Percentiles rank a stretch among this genome's conserved stretches.
Evolutionary conservation across 768 basidiomycete genomes (phyloP).

Genomic region (Phaeotremella fagi): DNA sequence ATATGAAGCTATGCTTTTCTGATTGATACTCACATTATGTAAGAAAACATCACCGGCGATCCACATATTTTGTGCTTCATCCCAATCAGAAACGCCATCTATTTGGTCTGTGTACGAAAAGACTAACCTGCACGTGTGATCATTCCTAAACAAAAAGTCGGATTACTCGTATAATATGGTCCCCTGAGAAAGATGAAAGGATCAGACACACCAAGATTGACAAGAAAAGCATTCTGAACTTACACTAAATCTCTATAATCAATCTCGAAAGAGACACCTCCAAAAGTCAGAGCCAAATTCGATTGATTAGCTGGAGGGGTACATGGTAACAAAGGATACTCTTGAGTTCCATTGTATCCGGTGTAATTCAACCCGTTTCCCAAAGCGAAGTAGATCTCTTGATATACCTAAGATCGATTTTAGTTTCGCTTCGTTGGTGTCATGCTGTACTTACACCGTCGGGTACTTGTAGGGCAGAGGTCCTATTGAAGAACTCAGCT

Average conservation of each 20-base stretch:
- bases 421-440: too few relatives aligned
- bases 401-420: not conserved
- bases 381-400: not conserved
- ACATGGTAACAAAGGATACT: too few relatives aligned
- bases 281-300: too few relatives aligned
- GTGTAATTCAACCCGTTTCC: not conserved
- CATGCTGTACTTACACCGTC: not conserved
- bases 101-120: too few relatives aligned
- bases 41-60: not conserved
- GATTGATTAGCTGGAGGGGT: too few relatives aligned
- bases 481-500: not conserved
- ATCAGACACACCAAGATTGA: too few relatives aligned
- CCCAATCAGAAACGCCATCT: too few relatives aligned
- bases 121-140: not conserved
- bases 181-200: not conserved
- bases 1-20: not conserved
- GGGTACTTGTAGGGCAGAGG: not conserved
- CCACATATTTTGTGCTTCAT: not conserved
- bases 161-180: not conserved
- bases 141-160: not conserved
- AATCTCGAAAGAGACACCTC: too few relatives aligned
- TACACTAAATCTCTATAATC: too few relatives aligned
- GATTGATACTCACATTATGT: not conserved
- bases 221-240: too few relatives aligned
- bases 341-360: not conserved